Evolutionary conservation across 2,329 filamentous ascomycete species (phyloP).

Genomic region (Alternaria metachromatica): DNA sequence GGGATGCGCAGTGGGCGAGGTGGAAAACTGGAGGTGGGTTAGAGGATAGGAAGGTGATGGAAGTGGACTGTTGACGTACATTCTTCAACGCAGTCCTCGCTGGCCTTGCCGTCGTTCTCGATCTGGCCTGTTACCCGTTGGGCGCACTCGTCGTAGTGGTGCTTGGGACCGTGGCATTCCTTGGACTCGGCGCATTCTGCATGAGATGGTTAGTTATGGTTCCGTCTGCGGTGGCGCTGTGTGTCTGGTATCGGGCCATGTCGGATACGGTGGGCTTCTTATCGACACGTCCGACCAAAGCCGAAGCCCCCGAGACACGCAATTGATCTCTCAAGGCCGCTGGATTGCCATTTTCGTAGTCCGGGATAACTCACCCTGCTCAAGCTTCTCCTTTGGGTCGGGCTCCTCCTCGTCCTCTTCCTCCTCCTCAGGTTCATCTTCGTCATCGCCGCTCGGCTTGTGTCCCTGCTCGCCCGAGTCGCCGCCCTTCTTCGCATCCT

Average conservation of each 20-base stretch:
- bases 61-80: too few species aligned
- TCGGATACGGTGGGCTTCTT: background rate
- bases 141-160: slow-evolving; percentile 98
- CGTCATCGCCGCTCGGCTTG: slow-evolving; percentile 57
- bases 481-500: slow-evolving; percentile 49
- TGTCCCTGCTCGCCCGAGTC: slow-evolving; percentile 57
- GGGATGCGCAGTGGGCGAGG: slow-evolving; percentile 90
- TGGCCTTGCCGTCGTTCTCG: slow-evolving; percentile 74
- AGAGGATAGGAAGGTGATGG: too few species aligned
- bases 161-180: slow-evolving; percentile 86
- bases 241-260: background rate
- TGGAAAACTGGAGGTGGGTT: slow-evolving; percentile 80
- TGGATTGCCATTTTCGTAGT: background rate
- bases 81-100: slow-evolving; percentile 98
- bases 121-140: slow-evolving; percentile 83
- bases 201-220: slow-evolving; percentile 27
- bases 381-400: slow-evolving; percentile 85
- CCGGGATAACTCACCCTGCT: slow-evolving; percentile 77
- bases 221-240: background rate
- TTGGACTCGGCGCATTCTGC: slow-evolving; percentile 89
- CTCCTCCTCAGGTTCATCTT: slow-evolving; percentile 78
- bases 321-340: background rate
- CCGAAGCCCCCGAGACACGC: background rate
- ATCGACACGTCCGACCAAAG: background rate
- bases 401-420: slow-evolving; percentile 82